Base-by-base conservation (phyloP, 805 yeast genomes). In the Clavispora carvajalis region DNA sequence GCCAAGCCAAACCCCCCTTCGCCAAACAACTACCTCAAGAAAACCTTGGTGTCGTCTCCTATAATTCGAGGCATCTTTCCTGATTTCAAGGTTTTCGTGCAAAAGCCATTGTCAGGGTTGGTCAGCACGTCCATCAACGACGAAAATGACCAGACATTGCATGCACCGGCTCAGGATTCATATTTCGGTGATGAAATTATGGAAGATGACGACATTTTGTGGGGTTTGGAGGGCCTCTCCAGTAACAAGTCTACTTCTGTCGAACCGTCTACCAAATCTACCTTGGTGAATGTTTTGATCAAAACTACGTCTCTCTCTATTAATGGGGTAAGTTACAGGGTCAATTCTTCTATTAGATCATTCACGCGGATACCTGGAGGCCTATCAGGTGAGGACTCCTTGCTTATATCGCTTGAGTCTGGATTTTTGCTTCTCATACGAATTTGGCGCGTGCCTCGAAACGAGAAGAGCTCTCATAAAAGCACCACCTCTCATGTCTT, bases 11-110 rank as follows among this genome's bases (percentile, higher is more conserved):
- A 24, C 11, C 16, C 25, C 11, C 38, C 17, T 9, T 38, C 33
- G 7, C 37, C 31, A 2, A 39, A 47, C 13, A 40, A 47, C 7
- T 63, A 53, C 35, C 40, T 60, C 26, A 64, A 63, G 45, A 62
- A 64, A 42, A 67, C 71, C 10, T 45, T 74, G n/a, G 48, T 69
- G 25, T 61, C 62, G 13, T 65, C 75, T 13, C 74, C 77, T 2
- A 52, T 66, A 1, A 52, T 71, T 22, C 49, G 53, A 19, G 52
- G 57, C 15, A 59, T 73, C 18, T 58, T 60, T 42, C 62, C 63
- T 10, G 38, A 47, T 10, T 67, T 73, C 50, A 44, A 49, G 16
- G 71, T 69, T 1, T 49, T 53, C 16, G 40, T 51, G 12, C 49
- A 49, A 22, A 69, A 69, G 46, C 59, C 63, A 3, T 55, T 62